Evolutionary conservation across 2,329 filamentous ascomycete species (phyloP), one percentile per base, ranked within the genome.

Genomic region (Clonostachys rhizophaga): DNA sequence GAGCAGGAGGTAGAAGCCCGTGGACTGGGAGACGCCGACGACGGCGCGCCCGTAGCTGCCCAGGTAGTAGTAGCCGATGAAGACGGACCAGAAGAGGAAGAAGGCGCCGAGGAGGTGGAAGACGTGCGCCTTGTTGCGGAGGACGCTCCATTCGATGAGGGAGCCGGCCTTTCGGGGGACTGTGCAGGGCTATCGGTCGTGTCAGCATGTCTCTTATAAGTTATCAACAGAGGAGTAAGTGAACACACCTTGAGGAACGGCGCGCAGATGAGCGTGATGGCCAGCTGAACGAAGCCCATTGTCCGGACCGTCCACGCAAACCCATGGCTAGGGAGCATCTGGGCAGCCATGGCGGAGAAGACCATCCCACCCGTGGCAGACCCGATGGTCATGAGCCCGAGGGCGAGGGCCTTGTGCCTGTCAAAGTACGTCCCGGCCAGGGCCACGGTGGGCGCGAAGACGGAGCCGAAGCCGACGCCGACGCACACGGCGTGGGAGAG

Each of bases 1-100:
- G 24, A 87, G 69, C 12, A 89, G 66, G 9, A 88, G 61, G 55
- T 84, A 76, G 44, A 87, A 73, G 6, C 78, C 71, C 37, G 68
- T 65, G 5, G 81, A 74, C 34, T 71, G 67, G 4, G 64, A 64
- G 56, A 20, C 76, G 60, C 7, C 68, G 33, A 49, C 8, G 45
- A 24, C 34, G 40, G 47, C 41, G 24, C 71, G 67, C 16, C 66
- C 68, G 61, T 72, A 83, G 0, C 72, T 69, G 0, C 74, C 67
- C 16, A 75, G 61, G 49, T 72, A 76, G 59, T 74, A 77, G 47
- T 74, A 70, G 0, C 69, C 71, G 40, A 70, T 62, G 50, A 65
- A 70, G n/a, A 71, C 56, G 2, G 55, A 60, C 52, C 65, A 54
- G 49, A 68, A 66, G 47, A 57, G 61, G 43, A 70, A 51, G 45